These are phyloP conservation scores for Solanum infundibuliforme DNA, from an alignment of 257 asterid species.

Conservation along the genomic window DNA sequence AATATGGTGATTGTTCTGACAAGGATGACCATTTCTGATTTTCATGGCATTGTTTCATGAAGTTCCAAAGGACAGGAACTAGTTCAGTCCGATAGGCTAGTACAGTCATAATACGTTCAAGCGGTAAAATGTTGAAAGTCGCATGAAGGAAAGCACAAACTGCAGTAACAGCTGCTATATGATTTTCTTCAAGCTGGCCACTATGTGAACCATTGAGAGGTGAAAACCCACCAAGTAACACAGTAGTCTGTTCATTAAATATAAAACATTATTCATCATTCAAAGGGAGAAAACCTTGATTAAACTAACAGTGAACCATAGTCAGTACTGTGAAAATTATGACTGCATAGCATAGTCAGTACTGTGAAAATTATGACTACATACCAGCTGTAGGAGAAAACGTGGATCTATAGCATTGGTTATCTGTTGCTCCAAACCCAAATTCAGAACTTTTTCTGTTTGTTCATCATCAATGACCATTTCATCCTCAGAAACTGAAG, in stretches of 20 bases:
- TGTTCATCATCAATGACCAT: slow-evolving; percentile 54
- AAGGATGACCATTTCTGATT: slow-evolving; percentile 68
- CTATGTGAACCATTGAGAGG: slow-evolving; percentile 24
- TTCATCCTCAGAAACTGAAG: slow-evolving; percentile 57
- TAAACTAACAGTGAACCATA: background rate
- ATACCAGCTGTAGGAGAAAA: slow-evolving; percentile 80
- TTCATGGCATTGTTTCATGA: slow-evolving; percentile 77
- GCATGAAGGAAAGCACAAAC: slow-evolving; percentile 81
- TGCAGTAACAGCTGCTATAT: slow-evolving; percentile 73
- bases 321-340: background rate
- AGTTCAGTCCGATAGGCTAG: slow-evolving; percentile 91
- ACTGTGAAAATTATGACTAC: slow-evolving; percentile 3
- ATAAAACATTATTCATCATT: background rate
- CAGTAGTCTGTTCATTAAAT: slow-evolving; percentile 52
- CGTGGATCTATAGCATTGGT: slow-evolving; percentile 53
- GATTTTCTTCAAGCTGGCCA: slow-evolving; percentile 43
- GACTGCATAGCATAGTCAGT: slow-evolving; percentile 15
- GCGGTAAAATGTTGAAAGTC: slow-evolving; percentile 70
- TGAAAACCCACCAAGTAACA: slow-evolving; percentile 50
- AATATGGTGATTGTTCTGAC: slow-evolving; percentile 56
- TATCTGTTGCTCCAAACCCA: slow-evolving; percentile 70
- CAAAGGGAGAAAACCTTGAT: slow-evolving; percentile 2
- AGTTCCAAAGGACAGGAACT: slow-evolving; percentile 76
- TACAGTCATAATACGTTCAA: slow-evolving; percentile 78
- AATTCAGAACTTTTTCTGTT: slow-evolving; percentile 32